These are phyloP conservation scores for Penicillium roqueforti DNA, from an alignment of 495 filamentous ascomycete genomes.

Conservation along the genomic window DNA sequence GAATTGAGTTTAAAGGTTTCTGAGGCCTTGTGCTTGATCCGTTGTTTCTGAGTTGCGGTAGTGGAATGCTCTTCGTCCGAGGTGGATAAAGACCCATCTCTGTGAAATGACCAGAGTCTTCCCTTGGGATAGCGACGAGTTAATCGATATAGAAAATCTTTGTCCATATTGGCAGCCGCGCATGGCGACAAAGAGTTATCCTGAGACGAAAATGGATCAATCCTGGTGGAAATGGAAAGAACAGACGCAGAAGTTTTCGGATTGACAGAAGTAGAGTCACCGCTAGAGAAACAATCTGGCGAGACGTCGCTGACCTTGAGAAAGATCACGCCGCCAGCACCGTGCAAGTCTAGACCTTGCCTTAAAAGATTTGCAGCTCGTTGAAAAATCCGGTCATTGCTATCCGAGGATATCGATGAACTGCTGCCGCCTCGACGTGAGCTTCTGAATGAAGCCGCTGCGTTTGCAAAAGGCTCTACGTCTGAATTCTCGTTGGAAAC, in stretches of 20 bases:
- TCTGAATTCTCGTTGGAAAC: not conserved
- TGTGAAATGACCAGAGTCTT: conserved; percentile 54
- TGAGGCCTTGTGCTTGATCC: conserved; percentile 17
- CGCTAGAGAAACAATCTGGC: conserved; percentile 2
- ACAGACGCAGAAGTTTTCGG: conserved; percentile 8
- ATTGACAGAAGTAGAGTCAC: conserved; percentile 4
- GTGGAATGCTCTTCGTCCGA: conserved; percentile 18
- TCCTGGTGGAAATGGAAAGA: conserved; percentile 10
- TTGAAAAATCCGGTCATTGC: conserved; percentile 32
- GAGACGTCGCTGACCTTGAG: conserved; percentile 20
- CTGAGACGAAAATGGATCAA: conserved; percentile 12
- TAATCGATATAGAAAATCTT: conserved; percentile 37
- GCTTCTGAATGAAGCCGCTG: not conserved
- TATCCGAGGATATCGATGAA: conserved; percentile 3
- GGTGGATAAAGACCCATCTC: conserved; percentile 23
- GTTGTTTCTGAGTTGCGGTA: conserved; percentile 14
- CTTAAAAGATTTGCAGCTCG: conserved; percentile 46
- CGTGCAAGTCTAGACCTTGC: conserved; percentile 40
- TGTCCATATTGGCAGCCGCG: conserved; percentile 19
- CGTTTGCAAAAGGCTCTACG: not conserved
- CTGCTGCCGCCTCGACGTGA: not conserved
- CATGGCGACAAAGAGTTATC: not conserved
- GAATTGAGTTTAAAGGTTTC: conserved; percentile 16
- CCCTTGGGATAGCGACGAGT: conserved; percentile 52
- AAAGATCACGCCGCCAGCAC: conserved; percentile 41